Evolutionary conservation across 192 early-diverging fungal genomes (phyloP), one percentile per base, ranked within the genome.

Genomic region (Podila clonocystis): DNA sequence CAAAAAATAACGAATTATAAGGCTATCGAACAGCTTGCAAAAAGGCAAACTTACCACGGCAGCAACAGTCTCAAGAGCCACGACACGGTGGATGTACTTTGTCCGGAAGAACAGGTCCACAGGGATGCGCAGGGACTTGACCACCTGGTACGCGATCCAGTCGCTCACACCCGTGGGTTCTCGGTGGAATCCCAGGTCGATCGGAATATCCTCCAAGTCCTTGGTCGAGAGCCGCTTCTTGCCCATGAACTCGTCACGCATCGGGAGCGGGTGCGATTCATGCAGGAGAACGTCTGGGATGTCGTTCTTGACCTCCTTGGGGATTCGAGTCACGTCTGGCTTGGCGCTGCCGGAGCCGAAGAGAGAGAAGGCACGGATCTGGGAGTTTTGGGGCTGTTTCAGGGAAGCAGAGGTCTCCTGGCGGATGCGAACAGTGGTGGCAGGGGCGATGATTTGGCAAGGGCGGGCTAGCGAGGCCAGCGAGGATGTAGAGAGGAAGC

Each of bases 81-180:
- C 94, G 5, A 90, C 91, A 65, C 93, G 88, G 74, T 93, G 91
- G 50, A 94, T 85, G 65, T 94, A 92, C 83, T 96, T 91, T 70
- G 86, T 87, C 52, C 89, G 82, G 78, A 94, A 94, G 71, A 93
- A 93, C 17, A 87, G 69, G 73, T 95, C 93, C 0, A 89, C 87
- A 2, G 91, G 89, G 31, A 87, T 75, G 30, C 92, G 86, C 22
- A 93, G 82, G 12, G 78, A 70, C 68, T 92, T 93, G 31, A 95
- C 92, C 9, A 87, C 73, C 41, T 79, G 78, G 48, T 87, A 87
- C 2, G 94, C 93, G 8, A 93, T n/a, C 71, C 84, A 87, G 77
- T 95, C 93, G 48, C 82, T 75, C 36, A 85, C 70, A 3, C 70
- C 75, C 30, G 74, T 60, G 9, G 91, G 93, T n/a, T 87, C 82